A percentile compares a stretch with the other conserved stretches of the same genome.
phyloP scores from a whole-genome alignment of 768 basidiomycete genomes.

The Fistulinella prunicolor region DNA sequence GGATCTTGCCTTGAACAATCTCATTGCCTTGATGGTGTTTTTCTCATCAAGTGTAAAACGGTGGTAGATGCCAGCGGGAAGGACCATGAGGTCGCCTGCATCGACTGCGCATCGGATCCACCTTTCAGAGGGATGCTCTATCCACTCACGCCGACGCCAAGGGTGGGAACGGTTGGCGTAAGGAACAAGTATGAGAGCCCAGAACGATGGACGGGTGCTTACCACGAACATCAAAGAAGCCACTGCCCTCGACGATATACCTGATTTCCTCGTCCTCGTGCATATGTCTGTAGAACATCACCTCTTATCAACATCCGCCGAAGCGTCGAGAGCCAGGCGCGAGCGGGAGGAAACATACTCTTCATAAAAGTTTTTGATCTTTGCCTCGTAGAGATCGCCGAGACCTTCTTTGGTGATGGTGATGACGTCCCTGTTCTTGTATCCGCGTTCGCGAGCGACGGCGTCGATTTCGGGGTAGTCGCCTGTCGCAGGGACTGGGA shows the following conservation, averaged over 20 bases:
- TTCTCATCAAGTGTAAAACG: constrained; percentile 85
- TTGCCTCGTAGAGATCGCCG: constrained; percentile 79
- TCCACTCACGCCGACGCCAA: not conserved
- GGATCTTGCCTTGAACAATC: constrained; percentile 73
- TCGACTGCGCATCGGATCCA: constrained; percentile 83
- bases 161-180: too few relatives aligned
- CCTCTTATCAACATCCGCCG: not conserved
- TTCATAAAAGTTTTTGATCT: constrained; percentile 79
- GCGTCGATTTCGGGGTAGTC: constrained; percentile 53
- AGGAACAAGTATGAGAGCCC: too few relatives aligned
- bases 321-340: too few relatives aligned
- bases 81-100: constrained; percentile 79
- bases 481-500: constrained; percentile 38
- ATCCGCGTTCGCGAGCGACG: constrained; percentile 64
- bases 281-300: constrained; percentile 58
- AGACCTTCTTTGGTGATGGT: constrained; percentile 75
- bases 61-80: constrained; percentile 93
- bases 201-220: constrained; percentile 18
- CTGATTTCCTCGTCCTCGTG: constrained; percentile 97
- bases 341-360: constrained; percentile 49
- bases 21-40: constrained; percentile 71
- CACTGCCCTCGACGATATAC: constrained; percentile 81
- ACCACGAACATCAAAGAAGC: constrained; percentile 93
- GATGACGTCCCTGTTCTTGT: constrained; percentile 83
- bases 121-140: constrained; percentile 62